phyloP scores from a whole-genome alignment of 1,139 yeast genomes.

The Candida pseudoviswanathii region DNA sequence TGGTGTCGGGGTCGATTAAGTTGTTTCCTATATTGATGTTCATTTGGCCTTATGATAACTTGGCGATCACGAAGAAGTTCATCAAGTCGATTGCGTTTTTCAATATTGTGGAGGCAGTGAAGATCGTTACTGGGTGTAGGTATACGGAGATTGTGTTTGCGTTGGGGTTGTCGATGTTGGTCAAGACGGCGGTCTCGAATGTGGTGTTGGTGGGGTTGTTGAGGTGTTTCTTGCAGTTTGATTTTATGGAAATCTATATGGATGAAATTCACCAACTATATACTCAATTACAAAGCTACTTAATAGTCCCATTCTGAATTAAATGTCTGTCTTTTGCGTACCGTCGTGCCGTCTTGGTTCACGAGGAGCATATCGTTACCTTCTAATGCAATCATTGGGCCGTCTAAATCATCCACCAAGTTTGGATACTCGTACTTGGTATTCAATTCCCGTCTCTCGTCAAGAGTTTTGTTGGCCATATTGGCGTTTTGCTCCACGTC shows the following conservation, averaged over 20 bases:
- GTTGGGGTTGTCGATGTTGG: not conserved
- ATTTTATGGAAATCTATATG: not conserved
- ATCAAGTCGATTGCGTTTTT: slow-evolving; percentile 65
- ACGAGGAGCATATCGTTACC: slow-evolving; percentile 63
- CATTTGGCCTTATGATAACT: slow-evolving; percentile 90
- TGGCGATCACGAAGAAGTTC: slow-evolving; percentile 61
- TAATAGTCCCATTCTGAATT: slow-evolving; percentile 17
- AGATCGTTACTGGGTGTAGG: slow-evolving; percentile 35
- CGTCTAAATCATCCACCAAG: slow-evolving; percentile 68
- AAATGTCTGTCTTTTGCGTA: slow-evolving; percentile 19
- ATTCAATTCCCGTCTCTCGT: slow-evolving; percentile 65
- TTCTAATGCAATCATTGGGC: slow-evolving; percentile 77
- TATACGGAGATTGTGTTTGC: slow-evolving; percentile 4
- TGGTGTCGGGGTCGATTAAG: slow-evolving; percentile 77
- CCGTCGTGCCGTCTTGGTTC: slow-evolving; percentile 53
- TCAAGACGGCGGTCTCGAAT: not conserved
- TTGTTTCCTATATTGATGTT: slow-evolving; percentile 91
- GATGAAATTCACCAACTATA: slow-evolving; percentile 5
- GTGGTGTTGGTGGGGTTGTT: not conserved
- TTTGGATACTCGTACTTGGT: slow-evolving; percentile 80
- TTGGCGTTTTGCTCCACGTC: slow-evolving; percentile 17
- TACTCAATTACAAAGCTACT: not conserved
- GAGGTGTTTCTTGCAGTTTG: slow-evolving; percentile 1
- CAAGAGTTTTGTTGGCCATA: slow-evolving; percentile 46
- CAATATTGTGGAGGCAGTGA: slow-evolving; percentile 67